Percentiles rank a stretch among this genome's conserved stretches.
These are phyloP conservation scores for Diaporthe sp. DNA, from an alignment of 2,329 filamentous ascomycete genomes.

Conservation along the genomic window DNA sequence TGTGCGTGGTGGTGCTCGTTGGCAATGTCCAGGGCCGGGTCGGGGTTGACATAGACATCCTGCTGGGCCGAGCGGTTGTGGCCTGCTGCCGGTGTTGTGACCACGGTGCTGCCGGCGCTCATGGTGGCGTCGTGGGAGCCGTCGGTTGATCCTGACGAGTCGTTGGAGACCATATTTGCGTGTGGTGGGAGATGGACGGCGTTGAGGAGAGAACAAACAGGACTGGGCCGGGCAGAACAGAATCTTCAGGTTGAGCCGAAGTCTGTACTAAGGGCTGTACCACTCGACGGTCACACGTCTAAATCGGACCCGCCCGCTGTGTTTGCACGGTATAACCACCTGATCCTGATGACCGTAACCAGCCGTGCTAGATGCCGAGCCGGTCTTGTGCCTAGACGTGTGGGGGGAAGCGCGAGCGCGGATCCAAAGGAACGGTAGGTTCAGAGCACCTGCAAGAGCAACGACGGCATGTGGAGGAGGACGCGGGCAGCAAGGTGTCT, in stretches of 20 bases:
- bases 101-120: neutral
- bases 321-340: neutral
- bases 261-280: neutral
- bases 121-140: constrained; percentile 11
- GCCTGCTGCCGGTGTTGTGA: neutral
- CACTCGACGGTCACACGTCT: constrained; percentile 17
- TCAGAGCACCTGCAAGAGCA: constrained; percentile 22
- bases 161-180: constrained; percentile 17
- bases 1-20: constrained; percentile 62
- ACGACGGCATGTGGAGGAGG: constrained; percentile 21
- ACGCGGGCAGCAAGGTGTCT: neutral
- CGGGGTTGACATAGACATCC: constrained; percentile 23
- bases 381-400: constrained; percentile 16
- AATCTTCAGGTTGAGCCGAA: constrained; percentile 21
- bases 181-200: neutral
- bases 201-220: neutral
- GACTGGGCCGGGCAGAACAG: neutral
- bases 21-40: constrained; percentile 30
- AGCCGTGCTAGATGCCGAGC: constrained; percentile 20
- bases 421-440: constrained; percentile 25
- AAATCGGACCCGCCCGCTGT: neutral
- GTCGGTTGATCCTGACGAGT: neutral
- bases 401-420: constrained; percentile 12
- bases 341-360: neutral
- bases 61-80: constrained; percentile 34